Conservation (phyloP, 345 rosid species). For the Combretum micranthum region DNA sequence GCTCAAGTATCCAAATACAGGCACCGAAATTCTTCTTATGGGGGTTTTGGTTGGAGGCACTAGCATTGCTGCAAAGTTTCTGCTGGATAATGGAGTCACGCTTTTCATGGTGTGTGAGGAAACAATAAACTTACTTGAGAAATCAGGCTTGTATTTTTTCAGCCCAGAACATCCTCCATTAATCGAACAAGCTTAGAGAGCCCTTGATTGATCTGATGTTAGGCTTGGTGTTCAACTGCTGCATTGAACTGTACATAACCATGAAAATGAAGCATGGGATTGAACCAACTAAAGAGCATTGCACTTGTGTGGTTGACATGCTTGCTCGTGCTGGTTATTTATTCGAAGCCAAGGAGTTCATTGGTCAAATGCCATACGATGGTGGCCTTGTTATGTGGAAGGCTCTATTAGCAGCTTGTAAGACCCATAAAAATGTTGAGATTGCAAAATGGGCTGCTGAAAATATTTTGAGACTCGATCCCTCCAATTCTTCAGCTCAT, state of each 20-base stretch:
- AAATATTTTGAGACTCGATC: slow-evolving; percentile 55
- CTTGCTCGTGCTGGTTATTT: slow-evolving; percentile 72
- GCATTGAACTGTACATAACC: slow-evolving; percentile 31
- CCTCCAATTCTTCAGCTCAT: slow-evolving; percentile 51
- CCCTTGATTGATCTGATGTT: slow-evolving; percentile 80
- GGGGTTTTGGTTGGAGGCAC: slow-evolving; percentile 96
- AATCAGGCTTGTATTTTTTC: slow-evolving; percentile 59
- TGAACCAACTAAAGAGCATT: slow-evolving; percentile 50
- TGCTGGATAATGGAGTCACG: slow-evolving; percentile 75
- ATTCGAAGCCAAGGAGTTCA: slow-evolving; percentile 53
- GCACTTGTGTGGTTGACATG: slow-evolving; percentile 69
- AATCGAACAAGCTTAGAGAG: slow-evolving; percentile 75
- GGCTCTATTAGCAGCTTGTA: slow-evolving; percentile 71
- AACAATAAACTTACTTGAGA: slow-evolving; percentile 64
- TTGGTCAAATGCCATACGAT: slow-evolving; percentile 37
- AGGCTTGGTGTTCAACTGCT: no score
- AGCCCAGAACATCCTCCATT: slow-evolving; percentile 85
- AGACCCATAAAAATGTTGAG: slow-evolving; percentile 47
- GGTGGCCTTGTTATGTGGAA: slow-evolving; percentile 62
- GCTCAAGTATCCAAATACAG: slow-evolving; percentile 71
- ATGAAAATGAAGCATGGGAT: slow-evolving; percentile 48
- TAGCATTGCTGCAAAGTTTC: slow-evolving; percentile 82
- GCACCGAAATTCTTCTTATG: slow-evolving; percentile 81
- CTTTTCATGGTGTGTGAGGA: slow-evolving; percentile 68
- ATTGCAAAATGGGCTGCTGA: slow-evolving; percentile 58